Conservation (phyloP, 108 stramenopile genomes). For the Ochromonas danica region DNA sequence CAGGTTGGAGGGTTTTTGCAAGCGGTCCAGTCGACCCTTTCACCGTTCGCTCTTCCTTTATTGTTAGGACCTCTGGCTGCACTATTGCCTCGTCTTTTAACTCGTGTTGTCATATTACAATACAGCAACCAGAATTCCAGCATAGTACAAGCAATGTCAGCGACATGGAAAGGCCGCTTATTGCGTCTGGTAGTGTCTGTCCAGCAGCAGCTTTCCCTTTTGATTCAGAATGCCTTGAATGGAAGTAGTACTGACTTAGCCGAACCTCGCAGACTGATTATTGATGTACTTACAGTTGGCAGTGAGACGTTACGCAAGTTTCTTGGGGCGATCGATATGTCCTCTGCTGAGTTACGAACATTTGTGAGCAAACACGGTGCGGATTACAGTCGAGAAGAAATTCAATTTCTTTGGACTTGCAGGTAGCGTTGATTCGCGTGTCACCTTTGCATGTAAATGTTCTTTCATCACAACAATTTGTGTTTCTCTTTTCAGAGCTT, state of each 20-base stretch:
- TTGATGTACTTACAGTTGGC: background rate
- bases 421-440: too few species aligned
- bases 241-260: too few species aligned
- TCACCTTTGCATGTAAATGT: too few species aligned
- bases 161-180: background rate
- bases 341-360: background rate
- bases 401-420: too few species aligned
- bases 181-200: slow-evolving; percentile 1
- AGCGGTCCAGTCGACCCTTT: background rate
- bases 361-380: too few species aligned
- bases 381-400: too few species aligned
- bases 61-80: background rate
- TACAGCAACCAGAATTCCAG: too few species aligned
- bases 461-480: too few species aligned
- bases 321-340: background rate
- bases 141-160: too few species aligned
- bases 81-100: background rate
- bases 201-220: background rate
- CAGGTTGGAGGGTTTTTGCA: background rate
- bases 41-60: background rate
- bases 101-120: too few species aligned
- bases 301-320: background rate
- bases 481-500: too few species aligned
- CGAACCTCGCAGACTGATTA: background rate
- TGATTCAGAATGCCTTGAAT: background rate